Percentiles rank a stretch among this genome's conserved stretches.
Conservation (phyloP, 345 rosid species). For the Psidium guajava region DNA sequence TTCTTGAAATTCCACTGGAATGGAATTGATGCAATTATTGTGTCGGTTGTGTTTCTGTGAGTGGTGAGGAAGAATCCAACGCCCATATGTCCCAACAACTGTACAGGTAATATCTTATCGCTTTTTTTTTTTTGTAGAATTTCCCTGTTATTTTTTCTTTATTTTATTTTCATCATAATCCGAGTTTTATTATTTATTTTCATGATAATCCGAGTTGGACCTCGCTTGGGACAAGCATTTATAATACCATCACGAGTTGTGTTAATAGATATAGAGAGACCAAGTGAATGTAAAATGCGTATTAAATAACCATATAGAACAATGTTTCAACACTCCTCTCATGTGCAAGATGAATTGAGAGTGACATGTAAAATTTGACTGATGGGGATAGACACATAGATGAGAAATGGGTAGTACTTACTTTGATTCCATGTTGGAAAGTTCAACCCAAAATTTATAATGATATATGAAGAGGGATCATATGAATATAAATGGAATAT, state of each 20-base stretch:
- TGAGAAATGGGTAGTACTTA: too few relatives aligned
- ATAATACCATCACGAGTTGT: background rate
- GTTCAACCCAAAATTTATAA: background rate
- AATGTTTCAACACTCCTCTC: too few relatives aligned
- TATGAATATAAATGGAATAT: background rate
- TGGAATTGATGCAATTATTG: conserved; percentile 16
- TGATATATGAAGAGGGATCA: background rate
- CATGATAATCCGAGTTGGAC: background rate
- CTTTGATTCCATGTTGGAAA: too few relatives aligned
- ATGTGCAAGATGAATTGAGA: background rate
- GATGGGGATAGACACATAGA: background rate
- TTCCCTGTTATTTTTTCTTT: too few relatives aligned
- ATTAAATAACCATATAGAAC: background rate
- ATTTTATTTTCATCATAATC: background rate
- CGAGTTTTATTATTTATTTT: background rate
- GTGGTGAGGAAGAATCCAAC: conserved; percentile 5
- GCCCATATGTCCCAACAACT: conserved; percentile 1
- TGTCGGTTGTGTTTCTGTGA: background rate
- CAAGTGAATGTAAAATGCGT: background rate
- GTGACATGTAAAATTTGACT: too few relatives aligned
- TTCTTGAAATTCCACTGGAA: background rate
- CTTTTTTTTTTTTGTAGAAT: background rate
- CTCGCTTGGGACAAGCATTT: background rate
- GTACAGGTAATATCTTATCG: background rate
- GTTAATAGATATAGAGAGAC: background rate